phyloP scores from a whole-genome alignment of 768 basidiomycete species.

The Polyporus arcularius region DNA sequence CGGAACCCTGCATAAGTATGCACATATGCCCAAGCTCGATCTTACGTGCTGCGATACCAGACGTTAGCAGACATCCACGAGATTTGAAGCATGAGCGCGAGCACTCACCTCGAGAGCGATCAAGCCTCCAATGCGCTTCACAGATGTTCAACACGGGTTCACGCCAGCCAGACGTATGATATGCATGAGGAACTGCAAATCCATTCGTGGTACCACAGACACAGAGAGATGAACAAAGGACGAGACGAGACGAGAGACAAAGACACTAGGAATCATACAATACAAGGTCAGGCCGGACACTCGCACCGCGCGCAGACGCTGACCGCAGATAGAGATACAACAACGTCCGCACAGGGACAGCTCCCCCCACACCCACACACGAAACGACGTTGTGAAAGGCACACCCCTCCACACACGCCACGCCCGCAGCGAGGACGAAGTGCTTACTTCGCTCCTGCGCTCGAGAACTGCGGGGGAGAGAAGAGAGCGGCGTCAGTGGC shows the following conservation, averaged over 20 bases:
- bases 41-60: too few relatives aligned
- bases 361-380: neutral
- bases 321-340: slow-evolving; percentile 13
- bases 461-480: slow-evolving; percentile 39
- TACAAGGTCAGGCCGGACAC: slow-evolving; percentile 16
- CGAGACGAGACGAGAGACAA: neutral
- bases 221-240: neutral
- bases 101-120: too few relatives aligned
- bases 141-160: neutral
- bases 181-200: neutral
- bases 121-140: too few relatives aligned
- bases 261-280: slow-evolving; percentile 21
- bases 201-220: slow-evolving; percentile 4
- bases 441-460: slow-evolving; percentile 44
- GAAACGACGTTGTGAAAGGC: neutral
- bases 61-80: too few relatives aligned
- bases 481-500: neutral
- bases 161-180: neutral
- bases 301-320: slow-evolving; percentile 6
- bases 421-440: slow-evolving; percentile 3
- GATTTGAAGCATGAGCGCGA: too few relatives aligned
- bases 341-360: slow-evolving; percentile 6
- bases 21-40: too few relatives aligned
- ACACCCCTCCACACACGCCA: neutral
- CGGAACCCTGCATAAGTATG: too few relatives aligned